Conservation (phyloP, 2,329 filamentous ascomycete species). For the Lachnum nothofagi region DNA sequence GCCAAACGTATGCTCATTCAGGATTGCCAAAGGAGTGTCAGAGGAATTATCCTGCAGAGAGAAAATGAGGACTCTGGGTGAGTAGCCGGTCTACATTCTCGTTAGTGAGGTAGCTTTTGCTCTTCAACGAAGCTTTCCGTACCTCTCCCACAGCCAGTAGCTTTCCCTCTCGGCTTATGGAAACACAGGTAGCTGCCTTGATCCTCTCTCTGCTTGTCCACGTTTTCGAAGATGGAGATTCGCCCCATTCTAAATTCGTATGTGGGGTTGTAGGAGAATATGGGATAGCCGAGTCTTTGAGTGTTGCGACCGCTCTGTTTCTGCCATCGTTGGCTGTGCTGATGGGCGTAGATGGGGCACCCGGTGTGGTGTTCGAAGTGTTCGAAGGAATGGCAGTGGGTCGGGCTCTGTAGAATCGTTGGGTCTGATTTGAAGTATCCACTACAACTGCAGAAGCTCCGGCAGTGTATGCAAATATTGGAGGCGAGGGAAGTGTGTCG, state of each 20-base stretch:
- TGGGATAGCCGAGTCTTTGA: constrained; percentile 41
- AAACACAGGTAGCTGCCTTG: constrained; percentile 87
- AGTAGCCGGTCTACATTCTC: constrained; percentile 70
- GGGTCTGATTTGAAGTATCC: constrained; percentile 57
- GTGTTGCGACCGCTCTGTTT: constrained; percentile 48
- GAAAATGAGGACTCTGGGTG: constrained; percentile 85
- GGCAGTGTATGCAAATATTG: constrained; percentile 80
- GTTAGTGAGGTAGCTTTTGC: constrained; percentile 31
- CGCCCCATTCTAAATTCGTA: constrained; percentile 48
- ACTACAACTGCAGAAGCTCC: constrained; percentile 91
- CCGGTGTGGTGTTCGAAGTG: constrained; percentile 48
- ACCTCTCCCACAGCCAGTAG: constrained; percentile 87
- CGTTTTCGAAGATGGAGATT: constrained; percentile 62
- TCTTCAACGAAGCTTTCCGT: constrained; percentile 6
- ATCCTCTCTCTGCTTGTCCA: constrained; percentile 89
- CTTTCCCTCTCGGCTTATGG: constrained; percentile 79
- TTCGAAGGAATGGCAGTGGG: constrained; percentile 66
- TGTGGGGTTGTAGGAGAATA: constrained; percentile 34
- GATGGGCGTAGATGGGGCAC: constrained; percentile 50
- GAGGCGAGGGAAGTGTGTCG: constrained; percentile 66
- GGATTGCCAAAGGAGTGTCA: constrained; percentile 75
- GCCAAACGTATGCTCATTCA: constrained; percentile 86
- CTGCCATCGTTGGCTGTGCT: constrained; percentile 59
- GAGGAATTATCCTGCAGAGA: constrained; percentile 73
- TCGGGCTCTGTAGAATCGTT: constrained; percentile 86